Evolutionary conservation across 257 asterid genomes (phyloP), one percentile per base, ranked within the genome.

Genomic region (Agastache rugosa): DNA sequence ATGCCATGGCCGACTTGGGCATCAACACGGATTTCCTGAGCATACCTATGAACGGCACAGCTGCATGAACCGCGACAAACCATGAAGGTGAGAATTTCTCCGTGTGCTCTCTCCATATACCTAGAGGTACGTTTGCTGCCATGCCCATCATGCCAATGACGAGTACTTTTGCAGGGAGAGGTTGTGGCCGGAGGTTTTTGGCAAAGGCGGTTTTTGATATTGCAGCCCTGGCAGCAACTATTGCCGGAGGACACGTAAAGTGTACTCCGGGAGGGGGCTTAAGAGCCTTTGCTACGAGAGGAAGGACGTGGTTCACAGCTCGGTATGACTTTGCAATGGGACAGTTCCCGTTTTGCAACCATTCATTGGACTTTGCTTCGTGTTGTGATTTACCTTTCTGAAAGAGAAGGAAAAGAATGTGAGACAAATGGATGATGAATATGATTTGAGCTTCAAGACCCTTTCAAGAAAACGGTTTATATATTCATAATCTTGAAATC

Each of bases 1-100:
- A 87, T 0, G 97, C 97, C 98, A 93, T 93, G 55, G 97, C 98
- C n/a, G 88, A 59, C 74, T 93, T 93, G 27, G 98, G 98, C 96
- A 93, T 93, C 84, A 93, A 68, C 7, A 93, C 79, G 0, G 93
- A 85, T 80, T 93, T 93, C 87, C 98, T 86, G 22, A 93, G 91
- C 87, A 93, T 88, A 64, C 79, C 98, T 63, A 93, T 93, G 78
- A 93, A 93, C 8, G 98, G 98, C n/a, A 93, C 94, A n/a, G 98
- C 96, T 10, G 98, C 97, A 72, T 93, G 98, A 29, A 93, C 97
- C 3, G 98, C 97, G 5, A 68, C 87, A 68, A 93, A 93, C 98
- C 98, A 93, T 4, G 96, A 86, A 1, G 93, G 93, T 0, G 98
- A 89, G 80, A 93, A 93, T 76, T 93, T 93, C 42, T 81, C 73